These are phyloP conservation scores for Boletus sensibilis DNA, from an alignment of 768 basidiomycete species.

Conservation along the genomic window DNA sequence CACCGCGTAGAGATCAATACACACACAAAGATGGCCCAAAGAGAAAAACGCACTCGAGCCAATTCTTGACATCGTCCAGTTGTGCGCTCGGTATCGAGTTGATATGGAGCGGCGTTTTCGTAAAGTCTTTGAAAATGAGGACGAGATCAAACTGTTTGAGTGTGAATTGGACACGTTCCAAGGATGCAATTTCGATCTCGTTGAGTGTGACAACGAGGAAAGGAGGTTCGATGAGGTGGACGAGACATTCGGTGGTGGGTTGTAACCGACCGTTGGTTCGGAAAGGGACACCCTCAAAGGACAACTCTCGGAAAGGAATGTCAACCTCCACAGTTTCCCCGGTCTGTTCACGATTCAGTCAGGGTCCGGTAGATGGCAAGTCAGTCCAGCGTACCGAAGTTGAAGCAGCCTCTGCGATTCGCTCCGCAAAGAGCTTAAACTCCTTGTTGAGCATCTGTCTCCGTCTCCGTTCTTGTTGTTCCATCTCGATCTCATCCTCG, in stretches of 20 bases:
- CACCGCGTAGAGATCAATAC: slow-evolving; percentile 4
- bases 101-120: slow-evolving; percentile 88
- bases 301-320: slow-evolving; percentile 94
- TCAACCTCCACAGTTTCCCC: slow-evolving; percentile 91
- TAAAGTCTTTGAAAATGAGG: slow-evolving; percentile 96
- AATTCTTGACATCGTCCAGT: slow-evolving; percentile 97
- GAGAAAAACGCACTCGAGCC: slow-evolving; percentile 79
- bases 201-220: slow-evolving; percentile 93
- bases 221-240: slow-evolving; percentile 92
- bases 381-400: slow-evolving; percentile 54
- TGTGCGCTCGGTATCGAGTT: slow-evolving; percentile 90
- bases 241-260: slow-evolving; percentile 95
- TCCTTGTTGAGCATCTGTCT: slow-evolving; percentile 89
- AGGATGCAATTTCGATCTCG: slow-evolving; percentile 94
- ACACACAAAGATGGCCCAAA: not conserved
- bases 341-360: slow-evolving; percentile 40
- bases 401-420: slow-evolving; percentile 81
- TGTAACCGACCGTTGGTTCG: slow-evolving; percentile 92
- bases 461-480: slow-evolving; percentile 93
- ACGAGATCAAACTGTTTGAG: slow-evolving; percentile 97
- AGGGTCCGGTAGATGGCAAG: not conserved
- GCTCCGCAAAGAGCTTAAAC: slow-evolving; percentile 91
- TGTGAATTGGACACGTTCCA: slow-evolving; percentile 96
- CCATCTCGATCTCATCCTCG: slow-evolving; percentile 98
- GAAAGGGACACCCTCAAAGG: slow-evolving; percentile 96